Conservation (phyloP, 495 filamentous ascomycete genomes). For the Polyplosphaeria fusca region DNA sequence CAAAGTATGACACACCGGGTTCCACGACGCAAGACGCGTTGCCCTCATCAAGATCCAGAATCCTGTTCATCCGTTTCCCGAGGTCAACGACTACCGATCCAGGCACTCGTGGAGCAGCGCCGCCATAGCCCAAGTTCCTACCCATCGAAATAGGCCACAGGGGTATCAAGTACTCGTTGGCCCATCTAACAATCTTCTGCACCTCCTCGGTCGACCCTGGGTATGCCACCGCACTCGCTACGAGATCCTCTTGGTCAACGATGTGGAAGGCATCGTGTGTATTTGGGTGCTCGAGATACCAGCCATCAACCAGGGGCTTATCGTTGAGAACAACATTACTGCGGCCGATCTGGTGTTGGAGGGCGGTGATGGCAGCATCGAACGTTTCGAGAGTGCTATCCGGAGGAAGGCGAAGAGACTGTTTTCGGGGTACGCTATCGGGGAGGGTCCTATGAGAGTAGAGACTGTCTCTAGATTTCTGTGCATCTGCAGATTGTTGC, state of each 20-base stretch:
- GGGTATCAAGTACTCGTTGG: constrained; percentile 53
- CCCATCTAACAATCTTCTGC: constrained; percentile 43
- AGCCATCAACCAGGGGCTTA: constrained; percentile 49
- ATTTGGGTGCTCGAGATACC: constrained; percentile 55
- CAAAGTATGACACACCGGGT: constrained; percentile 57
- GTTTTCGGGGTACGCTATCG: constrained; percentile 32
- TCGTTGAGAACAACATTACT: constrained; percentile 50
- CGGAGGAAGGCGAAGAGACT: constrained; percentile 37
- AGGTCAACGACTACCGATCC: constrained; percentile 56
- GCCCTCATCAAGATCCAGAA: constrained; percentile 54
- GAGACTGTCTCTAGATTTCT: constrained; percentile 38
- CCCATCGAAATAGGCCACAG: constrained; percentile 56
- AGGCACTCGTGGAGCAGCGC: constrained; percentile 53
- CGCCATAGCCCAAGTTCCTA: constrained; percentile 57
- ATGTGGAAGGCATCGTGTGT: constrained; percentile 56
- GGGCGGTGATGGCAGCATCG: constrained; percentile 41
- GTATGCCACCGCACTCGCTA: constrained; percentile 48
- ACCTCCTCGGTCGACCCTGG: constrained; percentile 37
- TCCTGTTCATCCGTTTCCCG: constrained; percentile 53
- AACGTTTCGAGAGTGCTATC: constrained; percentile 44
- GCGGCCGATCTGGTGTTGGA: constrained; percentile 40
- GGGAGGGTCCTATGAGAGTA: constrained; percentile 44
- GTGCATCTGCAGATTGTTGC: constrained; percentile 38
- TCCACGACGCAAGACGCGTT: constrained; percentile 55
- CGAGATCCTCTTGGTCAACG: constrained; percentile 51